Base-by-base conservation (phyloP, 345 rosid genomes). In the Syzygium jambos region DNA sequence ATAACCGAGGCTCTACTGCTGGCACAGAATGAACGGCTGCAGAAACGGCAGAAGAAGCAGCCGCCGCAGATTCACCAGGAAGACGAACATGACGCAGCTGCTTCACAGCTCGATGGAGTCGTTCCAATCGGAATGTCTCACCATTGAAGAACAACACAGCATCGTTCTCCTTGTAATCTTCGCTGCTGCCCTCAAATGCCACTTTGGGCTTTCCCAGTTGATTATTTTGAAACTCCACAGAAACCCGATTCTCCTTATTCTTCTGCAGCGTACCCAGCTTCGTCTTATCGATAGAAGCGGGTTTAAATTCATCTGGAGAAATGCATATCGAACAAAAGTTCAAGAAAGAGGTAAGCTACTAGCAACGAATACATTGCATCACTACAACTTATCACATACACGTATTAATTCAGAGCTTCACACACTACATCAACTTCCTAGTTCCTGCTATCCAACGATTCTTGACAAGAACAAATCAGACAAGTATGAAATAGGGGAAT, bases 181-280 rank as follows among this genome's bases (percentile, higher is more conserved):
- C 95, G 51, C 94, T 94, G 54, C 95, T 95, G 38, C 99, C 99
- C 91, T 95, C 98, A 88, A 95, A 96, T n/a, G 94, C 91, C 84
- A 96, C 95, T 88, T 95, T 95, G 52, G 96, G 92, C 87, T 94
- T 96, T 84, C 99, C 96, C 57, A 86, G 87, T 91, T 96, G 97
- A 89, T 95, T 96, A 65, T 95, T 96, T 54, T 95, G 98, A 88
- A 97, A 97, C 90, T 95, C 98, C 59, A 94, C 96, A 19, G 98
- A 91, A 82, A 95, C 99, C 90, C 98, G 91, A 30, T 92, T 95
- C 52, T 94, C 96, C 88, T 94, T 96, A 63, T 93, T 96, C 93
- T 94, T 95, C 84, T 93, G 97, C 87, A 97, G 12, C 22, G 92
- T 89, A 63, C 95, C 99, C 7, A 93, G 90, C 93, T 96, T 95